Percentiles rank a stretch among this genome's conserved stretches.
Conservation (phyloP, 1,284 basidiomycete genomes). For the Stereum hirsutum region DNA sequence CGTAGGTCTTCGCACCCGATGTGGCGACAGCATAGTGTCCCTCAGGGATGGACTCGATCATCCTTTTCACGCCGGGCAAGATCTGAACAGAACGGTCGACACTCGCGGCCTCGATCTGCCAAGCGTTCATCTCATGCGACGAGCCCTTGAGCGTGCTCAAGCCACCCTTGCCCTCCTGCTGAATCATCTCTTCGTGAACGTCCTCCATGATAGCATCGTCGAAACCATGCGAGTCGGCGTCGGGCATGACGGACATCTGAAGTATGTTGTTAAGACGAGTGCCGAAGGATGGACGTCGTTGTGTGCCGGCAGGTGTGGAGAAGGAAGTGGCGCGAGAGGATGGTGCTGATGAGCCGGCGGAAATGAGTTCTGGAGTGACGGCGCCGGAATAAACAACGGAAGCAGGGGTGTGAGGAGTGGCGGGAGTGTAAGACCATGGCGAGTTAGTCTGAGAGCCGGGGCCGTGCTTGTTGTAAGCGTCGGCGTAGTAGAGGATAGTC, state of each 20-base stretch:
- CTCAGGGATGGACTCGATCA: constrained; percentile 62
- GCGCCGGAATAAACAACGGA: not conserved
- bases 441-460: constrained; percentile 26
- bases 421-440: constrained; percentile 21
- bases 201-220: constrained; percentile 4
- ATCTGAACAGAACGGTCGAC: constrained; percentile 66
- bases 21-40: constrained; percentile 70
- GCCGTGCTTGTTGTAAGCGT: constrained; percentile 45
- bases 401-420: constrained; percentile 11
- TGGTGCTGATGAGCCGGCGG: constrained; percentile 2
- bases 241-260: not conserved
- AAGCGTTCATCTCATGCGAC: constrained; percentile 26
- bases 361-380: not conserved
- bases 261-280: constrained; percentile 33
- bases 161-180: constrained; percentile 1
- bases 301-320: not conserved
- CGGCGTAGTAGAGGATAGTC: constrained; percentile 65
- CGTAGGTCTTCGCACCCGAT: constrained; percentile 68
- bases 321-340: not conserved
- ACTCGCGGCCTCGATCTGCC: constrained; percentile 51
- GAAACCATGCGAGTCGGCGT: not conserved
- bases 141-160: constrained; percentile 2
- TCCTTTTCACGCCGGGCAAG: constrained; percentile 60
- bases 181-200: constrained; percentile 1
- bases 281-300: constrained; percentile 39